phyloP scores from a whole-genome alignment of 805 yeast species.

The Hanseniaspora singularis region DNA sequence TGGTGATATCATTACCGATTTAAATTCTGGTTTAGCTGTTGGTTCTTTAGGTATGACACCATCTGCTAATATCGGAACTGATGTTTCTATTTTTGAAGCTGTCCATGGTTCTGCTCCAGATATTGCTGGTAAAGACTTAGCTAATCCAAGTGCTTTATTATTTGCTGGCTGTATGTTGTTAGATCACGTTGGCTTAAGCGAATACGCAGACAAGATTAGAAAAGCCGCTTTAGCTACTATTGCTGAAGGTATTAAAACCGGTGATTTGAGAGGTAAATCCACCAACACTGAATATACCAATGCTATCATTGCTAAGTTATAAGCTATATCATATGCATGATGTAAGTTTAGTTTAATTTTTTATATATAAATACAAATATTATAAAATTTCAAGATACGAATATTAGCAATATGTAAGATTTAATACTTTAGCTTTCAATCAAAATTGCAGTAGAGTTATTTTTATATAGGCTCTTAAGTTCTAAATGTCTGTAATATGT shows the following conservation, averaged over 20 bases:
- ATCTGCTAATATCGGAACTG: conserved; percentile 98
- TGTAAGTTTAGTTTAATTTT: neutral
- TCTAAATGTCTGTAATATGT: too few relatives aligned
- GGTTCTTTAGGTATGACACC: conserved; percentile 99
- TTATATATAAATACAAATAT: neutral
- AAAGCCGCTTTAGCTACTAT: conserved; percentile 73
- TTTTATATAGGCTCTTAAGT: too few relatives aligned
- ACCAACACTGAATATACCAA: conserved; percentile 81
- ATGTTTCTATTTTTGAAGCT: conserved; percentile 96
- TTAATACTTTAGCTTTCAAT: too few relatives aligned
- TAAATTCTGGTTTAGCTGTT: conserved; percentile 84
- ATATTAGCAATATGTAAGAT: too few relatives aligned
- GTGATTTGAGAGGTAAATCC: conserved; percentile 89
- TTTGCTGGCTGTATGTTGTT: conserved; percentile 97
- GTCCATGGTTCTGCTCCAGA: conserved; percentile 99
- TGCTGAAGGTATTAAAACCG: conserved; percentile 96
- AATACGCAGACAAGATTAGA: conserved; percentile 76
- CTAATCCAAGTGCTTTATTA: conserved; percentile 96
- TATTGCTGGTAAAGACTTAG: conserved; percentile 96
- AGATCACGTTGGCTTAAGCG: conserved; percentile 88
- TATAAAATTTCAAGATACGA: too few relatives aligned
- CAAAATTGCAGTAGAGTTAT: too few relatives aligned
- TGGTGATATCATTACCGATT: conserved; percentile 97
- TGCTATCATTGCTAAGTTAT: conserved; percentile 56
- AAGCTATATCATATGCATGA: neutral